Conservation (phyloP, 331 rosid species). For the Quercus tomentella region DNA sequence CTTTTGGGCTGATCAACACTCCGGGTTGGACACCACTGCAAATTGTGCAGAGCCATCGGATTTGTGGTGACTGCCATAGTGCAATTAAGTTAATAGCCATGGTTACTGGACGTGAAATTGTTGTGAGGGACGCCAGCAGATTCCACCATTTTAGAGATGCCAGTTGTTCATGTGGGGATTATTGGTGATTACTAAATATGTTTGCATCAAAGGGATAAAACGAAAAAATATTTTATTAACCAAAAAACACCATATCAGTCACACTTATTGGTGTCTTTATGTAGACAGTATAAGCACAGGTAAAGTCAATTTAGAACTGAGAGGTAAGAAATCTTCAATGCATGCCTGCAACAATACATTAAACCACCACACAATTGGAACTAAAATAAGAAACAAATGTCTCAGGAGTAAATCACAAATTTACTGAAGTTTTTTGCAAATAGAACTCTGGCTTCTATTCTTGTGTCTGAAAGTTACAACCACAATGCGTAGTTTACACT, state of each 20-base stretch:
- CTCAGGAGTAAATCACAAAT: background rate
- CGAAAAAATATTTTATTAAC: no score
- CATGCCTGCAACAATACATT: background rate
- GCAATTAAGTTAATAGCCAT: slow-evolving; percentile 62
- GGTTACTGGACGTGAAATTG: slow-evolving; percentile 71
- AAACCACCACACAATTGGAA: background rate
- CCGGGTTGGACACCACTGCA: slow-evolving; percentile 61
- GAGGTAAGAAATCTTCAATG: background rate
- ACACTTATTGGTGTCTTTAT: no score
- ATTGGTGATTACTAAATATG: slow-evolving; percentile 53
- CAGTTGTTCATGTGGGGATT: slow-evolving; percentile 79
- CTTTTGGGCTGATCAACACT: slow-evolving; percentile 71
- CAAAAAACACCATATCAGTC: no score
- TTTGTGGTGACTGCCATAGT: slow-evolving; percentile 68
- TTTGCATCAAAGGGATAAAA: no score
- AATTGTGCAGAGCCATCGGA: slow-evolving; percentile 73
- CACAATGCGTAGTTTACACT: background rate
- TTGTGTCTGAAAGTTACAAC: background rate
- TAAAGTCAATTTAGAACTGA: no score
- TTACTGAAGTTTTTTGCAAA: background rate
- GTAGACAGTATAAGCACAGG: no score
- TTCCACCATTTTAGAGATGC: slow-evolving; percentile 86
- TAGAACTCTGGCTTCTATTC: background rate
- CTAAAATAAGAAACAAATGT: background rate
- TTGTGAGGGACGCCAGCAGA: slow-evolving; percentile 74